Evolutionary conservation across 2,329 filamentous ascomycete species (phyloP).

Genomic region (Phialophora macrospora): DNA sequence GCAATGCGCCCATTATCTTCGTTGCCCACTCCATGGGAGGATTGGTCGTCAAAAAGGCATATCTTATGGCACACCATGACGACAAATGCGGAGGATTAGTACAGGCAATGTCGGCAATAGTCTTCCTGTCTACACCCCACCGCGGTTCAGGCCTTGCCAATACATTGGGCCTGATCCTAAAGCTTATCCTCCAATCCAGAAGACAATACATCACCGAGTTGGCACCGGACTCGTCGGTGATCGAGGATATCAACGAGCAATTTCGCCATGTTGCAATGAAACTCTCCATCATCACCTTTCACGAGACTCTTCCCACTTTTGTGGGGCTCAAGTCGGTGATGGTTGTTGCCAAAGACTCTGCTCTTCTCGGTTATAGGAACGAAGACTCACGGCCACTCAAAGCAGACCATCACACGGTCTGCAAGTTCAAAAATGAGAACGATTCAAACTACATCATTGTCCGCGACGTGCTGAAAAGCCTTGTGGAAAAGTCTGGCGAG

Average conservation of each 20-base stretch:
- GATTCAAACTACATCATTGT: constrained; percentile 41
- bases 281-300: constrained; percentile 53
- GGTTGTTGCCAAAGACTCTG: constrained; percentile 48
- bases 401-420: constrained; percentile 44
- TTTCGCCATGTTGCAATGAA: constrained; percentile 50
- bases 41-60: constrained; percentile 29
- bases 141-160: constrained; percentile 40
- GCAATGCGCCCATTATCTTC: constrained; percentile 28
- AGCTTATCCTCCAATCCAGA: not conserved
- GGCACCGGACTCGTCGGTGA: constrained; percentile 43
- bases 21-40: constrained; percentile 32
- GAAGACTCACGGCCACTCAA: constrained; percentile 48
- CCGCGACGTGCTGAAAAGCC: constrained; percentile 18
- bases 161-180: constrained; percentile 44
- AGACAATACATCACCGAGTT: constrained; percentile 46
- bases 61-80: constrained; percentile 23
- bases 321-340: not conserved
- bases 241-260: constrained; percentile 52
- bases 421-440: constrained; percentile 40
- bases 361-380: constrained; percentile 50
- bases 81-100: constrained; percentile 9
- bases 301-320: constrained; percentile 48
- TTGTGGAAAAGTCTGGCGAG: constrained; percentile 22
- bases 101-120: constrained; percentile 29
- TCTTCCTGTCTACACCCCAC: constrained; percentile 44